phyloP scores from a whole-genome alignment of 345 rosid species.

The Linum lewisii region DNA sequence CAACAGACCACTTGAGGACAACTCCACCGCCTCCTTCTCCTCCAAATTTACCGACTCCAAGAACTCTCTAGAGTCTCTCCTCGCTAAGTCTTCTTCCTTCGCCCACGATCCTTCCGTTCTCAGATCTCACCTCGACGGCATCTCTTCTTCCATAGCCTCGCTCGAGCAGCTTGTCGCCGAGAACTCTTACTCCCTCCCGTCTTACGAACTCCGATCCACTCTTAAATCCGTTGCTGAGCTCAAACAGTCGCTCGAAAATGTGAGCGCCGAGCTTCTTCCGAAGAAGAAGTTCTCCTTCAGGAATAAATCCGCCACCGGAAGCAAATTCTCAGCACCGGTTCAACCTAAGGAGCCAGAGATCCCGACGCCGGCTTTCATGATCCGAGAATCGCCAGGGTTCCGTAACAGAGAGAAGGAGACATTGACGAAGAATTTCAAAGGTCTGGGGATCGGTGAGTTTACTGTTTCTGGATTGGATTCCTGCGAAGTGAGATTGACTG shows the following conservation, averaged over 20 bases:
- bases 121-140: constrained; percentile 37
- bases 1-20: constrained; percentile 26
- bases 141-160: constrained; percentile 50
- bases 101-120: constrained; percentile 28
- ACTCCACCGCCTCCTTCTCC: constrained; percentile 53
- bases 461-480: constrained; percentile 57
- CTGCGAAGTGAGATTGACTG: constrained; percentile 50
- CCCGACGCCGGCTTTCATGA: constrained; percentile 2
- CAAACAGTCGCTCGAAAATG: constrained; percentile 47
- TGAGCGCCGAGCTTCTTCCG: constrained; percentile 38
- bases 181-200: constrained; percentile 62
- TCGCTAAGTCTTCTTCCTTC: constrained; percentile 22
- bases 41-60: constrained; percentile 48
- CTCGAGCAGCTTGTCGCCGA: constrained; percentile 71
- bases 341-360: constrained; percentile 20
- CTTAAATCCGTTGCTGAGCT: constrained; percentile 58
- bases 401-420: constrained; percentile 37
- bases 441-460: constrained; percentile 56
- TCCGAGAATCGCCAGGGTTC: constrained; percentile 61
- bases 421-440: constrained; percentile 37
- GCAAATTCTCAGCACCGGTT: constrained; percentile 11
- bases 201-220: constrained; percentile 70
- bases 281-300: constrained; percentile 72
- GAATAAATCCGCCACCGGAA: constrained; percentile 28
- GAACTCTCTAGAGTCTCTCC: constrained; percentile 39